Conservation (phyloP, 176 grass and related monocot species). For the Poa pratensis region DNA sequence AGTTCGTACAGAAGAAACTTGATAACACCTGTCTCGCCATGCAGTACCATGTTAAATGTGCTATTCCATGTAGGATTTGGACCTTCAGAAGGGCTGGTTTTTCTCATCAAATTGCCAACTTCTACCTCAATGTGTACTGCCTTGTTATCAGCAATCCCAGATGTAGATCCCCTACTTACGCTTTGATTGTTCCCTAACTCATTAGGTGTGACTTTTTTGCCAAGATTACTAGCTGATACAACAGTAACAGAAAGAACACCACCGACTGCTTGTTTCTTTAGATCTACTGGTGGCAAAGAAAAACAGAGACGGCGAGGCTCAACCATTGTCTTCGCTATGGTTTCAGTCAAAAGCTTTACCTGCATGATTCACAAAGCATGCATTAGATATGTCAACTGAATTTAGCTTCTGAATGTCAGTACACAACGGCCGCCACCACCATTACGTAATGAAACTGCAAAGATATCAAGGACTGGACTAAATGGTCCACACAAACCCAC, state of each 20-base stretch:
- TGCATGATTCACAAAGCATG: conserved; percentile 45
- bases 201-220: conserved; percentile 45
- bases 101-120: conserved; percentile 82
- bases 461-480: conserved; percentile 17
- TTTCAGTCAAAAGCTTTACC: conserved; percentile 94
- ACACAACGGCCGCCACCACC: neutral
- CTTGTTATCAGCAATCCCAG: conserved; percentile 46
- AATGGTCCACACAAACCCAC: conserved; percentile 55
- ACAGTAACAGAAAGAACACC: conserved; percentile 86
- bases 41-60: conserved; percentile 89
- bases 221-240: conserved; percentile 77
- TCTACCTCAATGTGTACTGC: conserved; percentile 76
- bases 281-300: conserved; percentile 80
- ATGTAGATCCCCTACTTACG: conserved; percentile 33
- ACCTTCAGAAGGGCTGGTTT: conserved; percentile 70
- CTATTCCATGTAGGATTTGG: conserved; percentile 72
- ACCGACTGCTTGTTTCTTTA: conserved; percentile 76
- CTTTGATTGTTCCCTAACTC: conserved; percentile 46
- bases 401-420: neutral
- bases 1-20: conserved; percentile 95
- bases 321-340: conserved; percentile 82
- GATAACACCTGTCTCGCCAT: conserved; percentile 79
- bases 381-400: conserved; percentile 27
- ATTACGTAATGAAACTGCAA: conserved; percentile 24
- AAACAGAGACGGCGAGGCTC: conserved; percentile 89